phyloP scores from a whole-genome alignment of 805 yeast species.

The Lipomyces kockii region DNA sequence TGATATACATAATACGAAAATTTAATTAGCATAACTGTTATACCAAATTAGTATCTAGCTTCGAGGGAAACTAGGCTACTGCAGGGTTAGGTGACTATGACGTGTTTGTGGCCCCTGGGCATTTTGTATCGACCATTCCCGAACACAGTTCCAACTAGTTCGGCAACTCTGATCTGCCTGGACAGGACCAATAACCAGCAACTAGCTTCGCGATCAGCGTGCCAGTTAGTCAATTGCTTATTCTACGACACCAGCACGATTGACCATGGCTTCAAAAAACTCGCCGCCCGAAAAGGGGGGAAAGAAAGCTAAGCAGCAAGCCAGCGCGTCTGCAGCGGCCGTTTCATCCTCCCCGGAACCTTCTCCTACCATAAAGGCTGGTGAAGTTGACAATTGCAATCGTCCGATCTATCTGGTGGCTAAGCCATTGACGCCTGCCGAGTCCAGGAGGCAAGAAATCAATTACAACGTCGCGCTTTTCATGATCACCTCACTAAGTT shows the following conservation, averaged over 20 bases:
- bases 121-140: neutral
- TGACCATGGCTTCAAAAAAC: conserved; percentile 15
- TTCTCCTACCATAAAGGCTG: neutral
- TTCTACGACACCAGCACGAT: neutral
- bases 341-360: neutral
- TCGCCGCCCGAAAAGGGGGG: conserved; percentile 14
- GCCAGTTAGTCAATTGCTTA: neutral
- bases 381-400: neutral
- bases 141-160: neutral
- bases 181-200: neutral
- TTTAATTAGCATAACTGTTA: neutral
- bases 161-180: neutral
- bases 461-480: conserved; percentile 58
- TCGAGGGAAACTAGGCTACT: neutral
- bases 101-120: neutral
- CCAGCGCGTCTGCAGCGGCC: neutral
- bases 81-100: neutral
- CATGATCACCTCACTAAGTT: conserved; percentile 68
- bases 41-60: neutral
- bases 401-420: neutral
- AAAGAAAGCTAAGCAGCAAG: conserved; percentile 7
- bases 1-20: neutral
- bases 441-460: conserved; percentile 15
- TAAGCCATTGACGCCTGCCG: conserved; percentile 9
- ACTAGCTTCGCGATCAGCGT: neutral